These are phyloP conservation scores for Globisporangium rhizosaccharum DNA, from an alignment of 352 stramenopile species.

Conservation along the genomic window DNA sequence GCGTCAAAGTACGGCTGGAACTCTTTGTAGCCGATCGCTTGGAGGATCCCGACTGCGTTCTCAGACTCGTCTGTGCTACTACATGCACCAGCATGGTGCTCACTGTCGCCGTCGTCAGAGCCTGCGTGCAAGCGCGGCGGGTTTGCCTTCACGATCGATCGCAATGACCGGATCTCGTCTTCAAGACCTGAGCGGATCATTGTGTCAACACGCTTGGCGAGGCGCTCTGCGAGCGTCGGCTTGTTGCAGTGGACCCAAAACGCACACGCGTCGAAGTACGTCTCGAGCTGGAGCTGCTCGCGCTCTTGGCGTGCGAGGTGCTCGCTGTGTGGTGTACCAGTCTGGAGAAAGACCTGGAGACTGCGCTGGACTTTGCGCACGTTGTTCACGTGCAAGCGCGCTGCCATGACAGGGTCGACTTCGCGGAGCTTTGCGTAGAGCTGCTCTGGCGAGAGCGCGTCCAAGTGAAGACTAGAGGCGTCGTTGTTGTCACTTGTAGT, in stretches of 20 bases:
- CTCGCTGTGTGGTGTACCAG: conserved; percentile 69
- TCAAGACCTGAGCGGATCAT: conserved; percentile 80
- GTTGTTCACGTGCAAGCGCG: conserved; percentile 80
- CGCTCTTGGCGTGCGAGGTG: conserved; percentile 49
- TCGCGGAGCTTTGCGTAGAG: conserved; percentile 54
- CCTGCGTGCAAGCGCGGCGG: conserved; percentile 26
- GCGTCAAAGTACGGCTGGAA: conserved; percentile 82
- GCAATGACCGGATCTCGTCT: conserved; percentile 65
- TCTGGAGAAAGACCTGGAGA: conserved; percentile 83
- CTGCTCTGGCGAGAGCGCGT: conserved; percentile 34
- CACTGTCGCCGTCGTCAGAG: conserved; percentile 1
- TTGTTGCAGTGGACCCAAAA: conserved; percentile 84
- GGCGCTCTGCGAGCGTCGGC: conserved; percentile 47
- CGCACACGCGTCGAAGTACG: conserved; percentile 73
- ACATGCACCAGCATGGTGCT: too few species aligned
- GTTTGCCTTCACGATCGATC: conserved; percentile 40
- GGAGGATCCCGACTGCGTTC: conserved; percentile 68
- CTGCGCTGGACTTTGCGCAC: conserved; percentile 82
- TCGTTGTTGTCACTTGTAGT: not conserved
- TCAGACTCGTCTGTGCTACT: not conserved
- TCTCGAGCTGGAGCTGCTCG: conserved; percentile 38
- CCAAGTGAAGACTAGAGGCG: not conserved
- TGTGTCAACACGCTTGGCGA: conserved; percentile 64
- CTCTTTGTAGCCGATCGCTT: conserved; percentile 90
- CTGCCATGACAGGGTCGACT: conserved; percentile 82